Base-by-base conservation (phyloP, 108 stramenopile genomes). In the Skeletonema costatum region DNA sequence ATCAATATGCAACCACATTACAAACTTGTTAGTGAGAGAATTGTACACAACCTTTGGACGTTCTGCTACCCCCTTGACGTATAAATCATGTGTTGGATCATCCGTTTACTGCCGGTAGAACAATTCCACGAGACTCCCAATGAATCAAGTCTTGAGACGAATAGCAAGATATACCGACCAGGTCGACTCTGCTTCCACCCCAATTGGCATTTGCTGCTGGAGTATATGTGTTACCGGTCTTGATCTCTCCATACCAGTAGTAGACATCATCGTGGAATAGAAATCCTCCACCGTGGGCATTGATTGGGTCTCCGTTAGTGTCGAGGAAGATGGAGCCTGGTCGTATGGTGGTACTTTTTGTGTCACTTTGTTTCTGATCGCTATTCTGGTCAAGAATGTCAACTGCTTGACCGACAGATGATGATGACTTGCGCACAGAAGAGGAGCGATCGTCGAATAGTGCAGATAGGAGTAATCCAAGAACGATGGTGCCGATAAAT, bases 231-330 rank as follows among this genome's bases (percentile, higher is more conserved):
- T 36, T 36, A 6, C 74, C 74, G 32, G 13, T 17, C 38, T 74
- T 74, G 74, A 74, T 74, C 32, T 74, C 74, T 30, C 74, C 74
- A 30, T 74, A 74, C 74, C 74, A 74, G 53, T 74, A 74, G 14
- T 74, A 74, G 19, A 53, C 65, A 32, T 65, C 38, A 2, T 66
- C 31, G 50, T 74, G 64, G 51, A 35, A 51, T 32, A 74, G 50
- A 53, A 74, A 66, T 32, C 74, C 74, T 58, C 74, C 74, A 29
- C 74, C 74, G 53, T 74, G 74, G 7, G 74, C 74, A 66, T 74
- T 74, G 53, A 74, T 66, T n/a, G 74, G 74, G 12, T 59, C 29
- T 50, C 74, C 74, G 14, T 66, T n/a, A 2, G 32, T 66, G 25
- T 74, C 74, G 38, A 21, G 46, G 32, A 74, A 74, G 5, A 74